Base-by-base conservation (phyloP, 1,139 yeast species). In the Suhomyces bribrorum region DNA sequence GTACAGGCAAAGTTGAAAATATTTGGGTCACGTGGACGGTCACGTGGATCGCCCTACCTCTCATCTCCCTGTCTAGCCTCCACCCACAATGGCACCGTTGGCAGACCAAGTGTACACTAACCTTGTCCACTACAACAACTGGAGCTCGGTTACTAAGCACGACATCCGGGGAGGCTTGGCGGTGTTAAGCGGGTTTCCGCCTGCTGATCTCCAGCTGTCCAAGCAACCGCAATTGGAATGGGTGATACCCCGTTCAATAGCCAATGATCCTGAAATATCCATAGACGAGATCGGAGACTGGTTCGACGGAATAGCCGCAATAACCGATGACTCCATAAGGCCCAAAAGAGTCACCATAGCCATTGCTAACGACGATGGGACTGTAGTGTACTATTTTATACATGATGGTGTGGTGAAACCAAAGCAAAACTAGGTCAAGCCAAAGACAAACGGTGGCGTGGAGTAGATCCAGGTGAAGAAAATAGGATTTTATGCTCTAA, bases 391-490 rank as follows among this genome's bases (percentile, higher is more conserved):
- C 51, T 83, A 83, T 52, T 73, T 79, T 49, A 70, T 82, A 26
- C 76, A 81, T 52, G 75, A 75, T 44, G 89, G 87, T 0, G 64
- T 83, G 13, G 75, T 72, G 7, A 76, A 73, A 53, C 89, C 89
- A 3, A 62, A 78, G 28, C 73, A 73, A 50, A 77, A 77, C 49
- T 78, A n/a, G n/a, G n/a, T n/a, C n/a, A n/a, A n/a, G n/a, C n/a
- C n/a, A n/a, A n/a, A n/a, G n/a, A n/a, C n/a, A n/a, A n/a, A n/a
- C n/a, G n/a, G n/a, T n/a, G n/a, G 17, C 16, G 13, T 4, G 11
- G 23, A 20, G 11, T 1, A 20, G 23, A 20, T 20, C 8, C 11
- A 20, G 3, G 11, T 20, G 9, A 3, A 20, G 23, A 20, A 7
- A 20, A n/a, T 8, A n/a, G 11, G 5, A 5, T 20, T 3, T 20